Evolutionary conservation across 805 yeast genomes (phyloP).

Genomic region (Cyberlindnera lachancei): DNA sequence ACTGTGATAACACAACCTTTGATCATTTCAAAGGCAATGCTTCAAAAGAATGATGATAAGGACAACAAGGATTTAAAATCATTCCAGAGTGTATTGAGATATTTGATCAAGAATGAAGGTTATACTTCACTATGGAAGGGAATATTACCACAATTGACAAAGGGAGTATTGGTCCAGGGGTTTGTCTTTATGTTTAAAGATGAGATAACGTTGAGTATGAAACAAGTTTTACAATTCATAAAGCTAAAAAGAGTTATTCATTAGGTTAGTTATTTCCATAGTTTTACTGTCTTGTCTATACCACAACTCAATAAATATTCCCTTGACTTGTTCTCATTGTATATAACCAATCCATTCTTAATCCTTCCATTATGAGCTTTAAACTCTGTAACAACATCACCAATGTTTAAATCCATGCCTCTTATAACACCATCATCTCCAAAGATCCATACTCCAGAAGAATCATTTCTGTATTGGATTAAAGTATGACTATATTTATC

Average conservation of each 20-base stretch:
- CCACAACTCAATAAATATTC: slow-evolving; percentile 45
- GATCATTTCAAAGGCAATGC: slow-evolving; percentile 76
- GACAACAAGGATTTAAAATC: slow-evolving; percentile 40
- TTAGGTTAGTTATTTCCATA: not conserved
- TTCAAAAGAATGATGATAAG: slow-evolving; percentile 43
- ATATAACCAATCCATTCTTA: slow-evolving; percentile 33
- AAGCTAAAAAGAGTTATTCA: slow-evolving; percentile 5
- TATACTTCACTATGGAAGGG: slow-evolving; percentile 69
- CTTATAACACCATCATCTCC: slow-evolving; percentile 64
- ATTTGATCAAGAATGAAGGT: slow-evolving; percentile 60
- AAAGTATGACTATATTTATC: slow-evolving; percentile 53
- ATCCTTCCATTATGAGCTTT: slow-evolving; percentile 33
- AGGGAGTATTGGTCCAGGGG: slow-evolving; percentile 83
- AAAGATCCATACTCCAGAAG: slow-evolving; percentile 53
- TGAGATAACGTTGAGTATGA: slow-evolving; percentile 19
- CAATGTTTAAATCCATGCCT: slow-evolving; percentile 46
- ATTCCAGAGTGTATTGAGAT: slow-evolving; percentile 56
- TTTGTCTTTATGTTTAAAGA: slow-evolving; percentile 65
- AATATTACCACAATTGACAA: slow-evolving; percentile 66
- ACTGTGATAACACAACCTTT: slow-evolving; percentile 78
- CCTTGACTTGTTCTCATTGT: too few relatives aligned
- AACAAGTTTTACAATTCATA: slow-evolving; percentile 14
- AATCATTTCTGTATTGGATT: slow-evolving; percentile 36
- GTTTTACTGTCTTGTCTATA: slow-evolving; percentile 28
- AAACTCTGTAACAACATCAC: slow-evolving; percentile 26